Base-by-base conservation (phyloP, 2,329 filamentous ascomycete genomes). In the Clarireedia homoeocarpa region DNA sequence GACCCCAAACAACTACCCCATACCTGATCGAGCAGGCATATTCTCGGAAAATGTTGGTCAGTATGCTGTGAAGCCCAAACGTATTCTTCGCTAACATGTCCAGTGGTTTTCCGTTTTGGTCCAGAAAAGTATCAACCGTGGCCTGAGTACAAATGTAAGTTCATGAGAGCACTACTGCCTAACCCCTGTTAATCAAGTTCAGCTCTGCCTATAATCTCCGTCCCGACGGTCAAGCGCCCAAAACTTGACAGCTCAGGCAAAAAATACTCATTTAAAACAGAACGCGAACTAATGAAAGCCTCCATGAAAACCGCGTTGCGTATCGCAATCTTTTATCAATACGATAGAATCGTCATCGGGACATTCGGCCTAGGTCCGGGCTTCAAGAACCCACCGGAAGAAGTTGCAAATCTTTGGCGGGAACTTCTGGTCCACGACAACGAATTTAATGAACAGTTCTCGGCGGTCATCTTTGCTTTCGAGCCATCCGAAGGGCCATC, bases 221-320 rank as follows among this genome's bases (percentile, higher is more conserved):
- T 90, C 20, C 80, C 85, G 23, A 86, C 88, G 9, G 82, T 85
- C 6, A 80, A 85, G 24, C 82, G 86, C 71, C 88, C 88, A 17
- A 90, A 89, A 70, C 78, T 91, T 40, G 84, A 84, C 63, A 80
- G 83, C 58, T 75, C 77, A 49, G 84, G 83, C n/a, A 76, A 75
- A 59, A 81, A 81, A 60, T 91, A 89, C 71, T 86, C 85, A 0
- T 91, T 91, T 69, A 75, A 77, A 3, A 77, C 84, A 64, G 88
- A 91, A 71, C 80, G 80, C 59, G 82, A 87, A 61, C 77, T 89
- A 68, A 86, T 89, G 72, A 79, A 78, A 64, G 83, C 86, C 64
- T 89, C 90, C 71, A 84, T 91, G 69, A 81, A 83, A 23, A 81
- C 82, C 1, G 83, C 86, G 2, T 78, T 91, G 17, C 79, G 83